phyloP scores from a whole-genome alignment of 2,329 filamentous ascomycete species.

The Davidsoniella australis region DNA sequence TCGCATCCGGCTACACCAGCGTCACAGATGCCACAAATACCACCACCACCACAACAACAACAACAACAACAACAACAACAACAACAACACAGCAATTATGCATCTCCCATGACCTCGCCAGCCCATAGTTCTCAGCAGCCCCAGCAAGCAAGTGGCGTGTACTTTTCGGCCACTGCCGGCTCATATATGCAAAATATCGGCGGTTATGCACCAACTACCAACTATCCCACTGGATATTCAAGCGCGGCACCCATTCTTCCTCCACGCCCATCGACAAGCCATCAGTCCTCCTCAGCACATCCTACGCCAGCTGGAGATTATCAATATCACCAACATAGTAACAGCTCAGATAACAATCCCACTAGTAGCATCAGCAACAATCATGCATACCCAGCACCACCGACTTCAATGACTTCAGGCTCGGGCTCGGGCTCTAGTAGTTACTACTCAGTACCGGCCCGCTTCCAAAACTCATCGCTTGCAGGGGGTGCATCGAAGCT shows the following conservation, averaged over 20 bases:
- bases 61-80: too few species aligned
- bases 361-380: neutral
- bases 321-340: too few species aligned
- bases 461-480: neutral
- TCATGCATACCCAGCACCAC: neutral
- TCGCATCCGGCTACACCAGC: too few species aligned
- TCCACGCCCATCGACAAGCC: constrained; percentile 3
- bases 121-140: neutral
- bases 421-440: neutral
- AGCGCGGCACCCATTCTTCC: neutral
- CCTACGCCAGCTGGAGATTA: too few species aligned
- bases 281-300: neutral
- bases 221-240: neutral
- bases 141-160: neutral
- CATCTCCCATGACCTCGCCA: neutral
- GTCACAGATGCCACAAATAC: too few species aligned
- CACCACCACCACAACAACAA: too few species aligned
- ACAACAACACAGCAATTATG: too few species aligned
- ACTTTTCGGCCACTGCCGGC: too few species aligned
- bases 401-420: neutral
- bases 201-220: neutral
- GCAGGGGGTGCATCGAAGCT: constrained; percentile 8
- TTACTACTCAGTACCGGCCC: neutral
- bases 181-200: too few species aligned
- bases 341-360: too few species aligned